Conservation (phyloP, 2,329 filamentous ascomycete species). For the Aspergillus thermomutatus region DNA sequence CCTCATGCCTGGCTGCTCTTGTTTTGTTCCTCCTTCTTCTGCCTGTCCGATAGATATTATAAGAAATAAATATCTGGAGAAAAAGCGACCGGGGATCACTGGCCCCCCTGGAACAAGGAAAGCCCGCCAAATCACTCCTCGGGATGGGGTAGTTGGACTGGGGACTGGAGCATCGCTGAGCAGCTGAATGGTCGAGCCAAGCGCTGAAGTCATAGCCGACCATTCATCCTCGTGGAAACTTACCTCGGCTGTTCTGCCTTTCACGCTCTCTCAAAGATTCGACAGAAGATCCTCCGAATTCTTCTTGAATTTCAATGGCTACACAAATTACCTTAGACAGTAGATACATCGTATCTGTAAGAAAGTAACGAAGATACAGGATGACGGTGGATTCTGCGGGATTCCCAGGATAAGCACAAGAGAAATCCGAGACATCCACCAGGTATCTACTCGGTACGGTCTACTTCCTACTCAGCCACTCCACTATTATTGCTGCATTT, state of each 20-base stretch:
- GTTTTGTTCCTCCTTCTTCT: not conserved
- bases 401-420: too few species aligned
- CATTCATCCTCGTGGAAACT: constrained; percentile 36
- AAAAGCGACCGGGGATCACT: not conserved
- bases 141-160: not conserved
- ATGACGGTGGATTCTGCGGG: too few species aligned
- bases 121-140: not conserved
- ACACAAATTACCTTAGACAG: too few species aligned
- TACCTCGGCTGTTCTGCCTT: not conserved
- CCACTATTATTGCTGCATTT: not conserved
- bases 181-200: not conserved
- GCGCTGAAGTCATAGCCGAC: not conserved
- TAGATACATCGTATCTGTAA: too few species aligned
- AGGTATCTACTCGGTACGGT: too few species aligned
- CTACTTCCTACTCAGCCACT: not conserved
- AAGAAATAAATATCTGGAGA: not conserved
- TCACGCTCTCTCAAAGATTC: not conserved
- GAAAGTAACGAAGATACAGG: too few species aligned
- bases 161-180: not conserved
- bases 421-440: too few species aligned
- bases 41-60: not conserved
- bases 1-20: not conserved
- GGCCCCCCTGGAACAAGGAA: not conserved
- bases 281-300: too few species aligned
- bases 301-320: too few species aligned